Evolutionary conservation across 1,284 basidiomycete species (phyloP).

Genomic region (Cronartium quercuum): DNA sequence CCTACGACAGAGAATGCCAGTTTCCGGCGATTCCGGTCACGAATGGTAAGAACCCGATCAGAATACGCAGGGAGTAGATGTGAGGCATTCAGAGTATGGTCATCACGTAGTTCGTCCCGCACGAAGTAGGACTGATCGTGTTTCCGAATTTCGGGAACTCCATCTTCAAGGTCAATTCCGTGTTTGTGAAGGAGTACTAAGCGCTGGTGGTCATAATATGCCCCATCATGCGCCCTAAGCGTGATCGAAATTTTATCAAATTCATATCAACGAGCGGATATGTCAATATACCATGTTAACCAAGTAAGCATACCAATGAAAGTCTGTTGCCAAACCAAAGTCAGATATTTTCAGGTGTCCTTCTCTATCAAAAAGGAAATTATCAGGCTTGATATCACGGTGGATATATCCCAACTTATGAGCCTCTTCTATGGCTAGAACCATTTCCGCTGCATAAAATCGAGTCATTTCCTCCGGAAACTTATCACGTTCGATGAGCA

Average conservation of each 20-base stretch:
- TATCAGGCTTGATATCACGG: conserved; percentile 93
- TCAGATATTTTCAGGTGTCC: conserved; percentile 93
- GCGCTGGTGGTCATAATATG: conserved; percentile 85
- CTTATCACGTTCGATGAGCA: conserved; percentile 78
- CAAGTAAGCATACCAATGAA: conserved; percentile 14
- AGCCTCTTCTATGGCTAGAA: conserved; percentile 88
- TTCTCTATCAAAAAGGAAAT: conserved; percentile 85
- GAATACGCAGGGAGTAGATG: not conserved
- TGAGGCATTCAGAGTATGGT: conserved; percentile 55
- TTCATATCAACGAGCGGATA: not conserved
- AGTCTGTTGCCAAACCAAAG: conserved; percentile 79
- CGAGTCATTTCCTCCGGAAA: conserved; percentile 89
- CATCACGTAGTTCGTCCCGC: conserved; percentile 44
- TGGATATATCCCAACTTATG: conserved; percentile 94
- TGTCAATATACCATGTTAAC: not conserved
- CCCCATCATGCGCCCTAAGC: conserved; percentile 48
- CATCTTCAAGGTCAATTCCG: conserved; percentile 85
- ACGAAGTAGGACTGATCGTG: conserved; percentile 65
- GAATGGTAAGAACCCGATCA: conserved; percentile 72
- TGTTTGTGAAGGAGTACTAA: conserved; percentile 80
- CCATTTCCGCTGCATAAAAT: conserved; percentile 97
- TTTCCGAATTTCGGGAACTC: conserved; percentile 60
- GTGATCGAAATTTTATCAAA: not conserved
- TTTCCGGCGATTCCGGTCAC: conserved; percentile 82
- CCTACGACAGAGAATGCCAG: conserved; percentile 43